Base-by-base conservation (phyloP, 305 asterid species). In the Fraxinus dipetala region DNA sequence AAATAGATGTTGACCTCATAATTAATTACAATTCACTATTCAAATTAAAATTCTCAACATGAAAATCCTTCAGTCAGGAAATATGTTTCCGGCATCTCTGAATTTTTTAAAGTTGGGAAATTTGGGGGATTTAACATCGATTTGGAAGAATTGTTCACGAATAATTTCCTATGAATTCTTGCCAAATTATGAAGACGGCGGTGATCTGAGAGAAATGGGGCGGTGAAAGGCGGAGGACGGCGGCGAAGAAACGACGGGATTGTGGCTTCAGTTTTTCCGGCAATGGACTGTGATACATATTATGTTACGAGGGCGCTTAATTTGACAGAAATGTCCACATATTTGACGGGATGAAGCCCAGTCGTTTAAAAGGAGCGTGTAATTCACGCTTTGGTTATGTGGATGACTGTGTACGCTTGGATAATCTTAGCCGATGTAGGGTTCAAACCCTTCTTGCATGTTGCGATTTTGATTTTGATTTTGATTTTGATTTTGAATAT, bases 1-100 rank as follows among this genome's bases (percentile, higher is more conserved):
- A 84, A 73, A 70, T 80, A 77, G 86, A 81, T 67, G 91, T 83
- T 79, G 92, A 89, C 89, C 91, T 89, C 95, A 91, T 92, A 51
- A 72, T 84, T 36, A 61, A 77, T 78, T 59, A 72, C 72, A 43
- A 38, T 80, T 79, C 80, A 34, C 84, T 80, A 86, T 79, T 61
- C 30, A 85, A 83, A 78, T 18, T 22, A 31, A 79, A 51, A 76
- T 74, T 28, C 34, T 18, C 28, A 22, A 18, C 10, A 20, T 8
- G 45, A 20, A 76, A 83, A 6, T 4, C 40, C 38, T 40, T 76
- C 34, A 24, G 32, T 63, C 72, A 9, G 72, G 72, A 63, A 24
- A 63, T 26, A 22, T 63, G n/a, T 63, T 63, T 24, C 34, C 72
- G 34, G 32, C 72, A 63, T 9, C 14, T 63, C 34, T 63, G 72